Base-by-base conservation (phyloP, 805 yeast species). In the Tetrapisispora taiwanensis region DNA sequence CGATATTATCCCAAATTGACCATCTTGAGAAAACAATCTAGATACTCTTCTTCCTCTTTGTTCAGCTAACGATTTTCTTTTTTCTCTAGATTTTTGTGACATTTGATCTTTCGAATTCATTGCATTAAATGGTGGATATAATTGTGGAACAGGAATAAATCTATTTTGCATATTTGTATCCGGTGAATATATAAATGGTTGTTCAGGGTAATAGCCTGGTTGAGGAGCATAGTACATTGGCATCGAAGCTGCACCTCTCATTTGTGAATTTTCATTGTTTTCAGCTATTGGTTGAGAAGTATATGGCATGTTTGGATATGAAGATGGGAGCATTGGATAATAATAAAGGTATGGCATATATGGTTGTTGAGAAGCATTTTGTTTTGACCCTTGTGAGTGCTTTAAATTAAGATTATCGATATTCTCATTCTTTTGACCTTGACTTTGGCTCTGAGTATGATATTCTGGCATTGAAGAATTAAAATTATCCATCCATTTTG, bases 41-140 rank as follows among this genome's bases (percentile, higher is more conserved):
- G 65, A 60, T n/a, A 59, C 39, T 39, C 65, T 51, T 14, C 59
- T 50, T 9, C 65, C 65, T 36, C 65, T 49, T 42, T 59, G 59
- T 9, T 45, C 49, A 18, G 55, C 52, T 14, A 55, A 35, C 3
- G 64, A 58, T 39, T 45, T 50, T 14, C 60, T 47, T 27, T 46
- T 52, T n/a, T 52, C 49, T 22, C 51, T 51, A 6, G 50, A 30
- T 47, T 45, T 43, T 45, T 46, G 39, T 24, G 39, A 24, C 7
- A 22, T 8, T 14, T 36, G 27, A 10, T 15, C 19, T 9, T 22
- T 24, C 13, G 32, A 15, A 17, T 28, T 27, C 32, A 37, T 28
- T 7, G 17, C 13, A 12, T 18, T n/a, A 30, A 10, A 37, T 18
- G n/a, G 32, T 17, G 62, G 55, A 30, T 51, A 52, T 19, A 56